Base-by-base conservation (phyloP, 2,329 filamentous ascomycete genomes). In the Mollisia scopiformis region DNA sequence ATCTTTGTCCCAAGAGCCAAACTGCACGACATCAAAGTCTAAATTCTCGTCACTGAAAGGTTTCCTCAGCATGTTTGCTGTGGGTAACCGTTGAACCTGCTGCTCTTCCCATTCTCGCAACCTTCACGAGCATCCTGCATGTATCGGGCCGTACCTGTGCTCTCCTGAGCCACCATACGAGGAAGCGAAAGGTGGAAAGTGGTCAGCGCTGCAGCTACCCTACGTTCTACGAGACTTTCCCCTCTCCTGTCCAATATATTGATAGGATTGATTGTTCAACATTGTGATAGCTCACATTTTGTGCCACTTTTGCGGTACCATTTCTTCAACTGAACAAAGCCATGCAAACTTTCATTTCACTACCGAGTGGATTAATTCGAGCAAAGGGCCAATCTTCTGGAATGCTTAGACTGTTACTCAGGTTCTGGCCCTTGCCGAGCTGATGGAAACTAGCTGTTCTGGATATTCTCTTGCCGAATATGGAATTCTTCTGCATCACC, bases 101-200 rank as follows among this genome's bases (percentile, higher is more conserved):
- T 59, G 63, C 46, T 64, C 57, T 39, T 65, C 46, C 54, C 21
- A 30, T 55, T 61, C 31, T 66, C 54, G 39, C 57, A 28, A n/a
- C 49, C 41, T 57, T 63, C 62, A 68, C 63, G 56, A 66, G 66
- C 57, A 59, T 58, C 57, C 33, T 59, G 55, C 57, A 65, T 66
- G 63, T 62, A 63, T 60, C 63, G 55, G 61, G 39, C 67, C 64
- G 67, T 58, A 59, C 41, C 52, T 59, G 66, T 68, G 65, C 62
- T 59, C 57, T 58, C 52, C 50, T 63, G 57, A 66, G 59, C 62
- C 56, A 66, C 64, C 62, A 63, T 55, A 61, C 62, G 31, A 52
- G 33, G 47, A 67, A 66, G 57, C 59, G 59, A 61, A 37, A 63
- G 59, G 57, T 28, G 27, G 31, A 46, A 52, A 60, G 37, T 35